Percentiles rank a stretch among this genome's conserved stretches.
phyloP scores from a whole-genome alignment of 2,329 filamentous ascomycete species.

The Diaporthe vaccinii region DNA sequence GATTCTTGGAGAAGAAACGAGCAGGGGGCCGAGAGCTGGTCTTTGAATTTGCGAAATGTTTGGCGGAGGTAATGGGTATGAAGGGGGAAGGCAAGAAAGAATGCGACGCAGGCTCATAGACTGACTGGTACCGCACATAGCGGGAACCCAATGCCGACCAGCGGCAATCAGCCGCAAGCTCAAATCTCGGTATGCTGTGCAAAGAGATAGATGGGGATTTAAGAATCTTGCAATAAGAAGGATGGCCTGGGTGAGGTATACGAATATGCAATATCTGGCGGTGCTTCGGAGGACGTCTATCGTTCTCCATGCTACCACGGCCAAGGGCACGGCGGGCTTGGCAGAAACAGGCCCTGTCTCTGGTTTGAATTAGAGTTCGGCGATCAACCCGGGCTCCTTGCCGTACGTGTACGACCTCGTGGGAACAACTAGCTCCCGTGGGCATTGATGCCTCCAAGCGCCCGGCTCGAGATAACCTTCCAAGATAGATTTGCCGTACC shows the following conservation, averaged over 20 bases:
- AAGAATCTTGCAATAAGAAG: neutral
- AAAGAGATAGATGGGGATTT: neutral
- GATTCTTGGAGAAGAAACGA: accelerated
- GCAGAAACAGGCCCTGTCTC: neutral
- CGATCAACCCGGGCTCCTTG: neutral
- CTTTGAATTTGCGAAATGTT: too few relatives aligned
- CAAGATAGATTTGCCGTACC: neutral
- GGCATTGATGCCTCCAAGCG: neutral
- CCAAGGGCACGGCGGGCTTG: neutral
- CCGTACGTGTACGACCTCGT: neutral
- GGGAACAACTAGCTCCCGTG: neutral
- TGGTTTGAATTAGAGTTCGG: neutral
- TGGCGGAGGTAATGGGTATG: too few relatives aligned
- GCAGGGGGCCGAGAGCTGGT: neutral
- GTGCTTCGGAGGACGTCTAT: neutral
- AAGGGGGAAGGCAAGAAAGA: too few relatives aligned
- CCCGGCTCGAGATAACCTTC: neutral
- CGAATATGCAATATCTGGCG: neutral
- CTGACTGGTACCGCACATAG: neutral
- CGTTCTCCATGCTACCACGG: neutral
- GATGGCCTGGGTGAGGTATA: too few relatives aligned
- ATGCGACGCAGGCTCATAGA: too few relatives aligned
- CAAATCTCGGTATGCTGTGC: neutral
- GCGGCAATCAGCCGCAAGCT: neutral
- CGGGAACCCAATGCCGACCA: neutral